A percentile compares a stretch with the other conserved stretches of the same genome.
phyloP scores from a whole-genome alignment of 305 asterid genomes.

The Fraxinus xanthoxyloides region DNA sequence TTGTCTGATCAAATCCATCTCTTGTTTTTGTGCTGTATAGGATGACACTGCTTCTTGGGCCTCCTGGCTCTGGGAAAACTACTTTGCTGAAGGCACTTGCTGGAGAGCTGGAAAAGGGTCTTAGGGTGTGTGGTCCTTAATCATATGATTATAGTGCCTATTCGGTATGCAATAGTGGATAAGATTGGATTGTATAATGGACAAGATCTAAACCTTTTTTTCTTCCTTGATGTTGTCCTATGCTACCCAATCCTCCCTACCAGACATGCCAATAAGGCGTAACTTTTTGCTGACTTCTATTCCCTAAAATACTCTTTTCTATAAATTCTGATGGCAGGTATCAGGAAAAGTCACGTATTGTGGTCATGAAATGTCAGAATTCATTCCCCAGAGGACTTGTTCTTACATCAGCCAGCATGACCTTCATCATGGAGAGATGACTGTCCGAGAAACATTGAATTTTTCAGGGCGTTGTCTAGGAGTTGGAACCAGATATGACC shows the following conservation, averaged over 20 bases:
- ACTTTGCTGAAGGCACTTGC: constrained; percentile 78
- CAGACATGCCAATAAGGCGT: neutral
- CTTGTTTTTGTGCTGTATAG: constrained; percentile 30
- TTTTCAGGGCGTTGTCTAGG: constrained; percentile 48
- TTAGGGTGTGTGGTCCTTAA: constrained; percentile 48
- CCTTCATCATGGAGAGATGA: constrained; percentile 46
- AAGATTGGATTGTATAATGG: neutral
- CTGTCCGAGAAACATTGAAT: constrained; percentile 42
- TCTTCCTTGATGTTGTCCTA: neutral
- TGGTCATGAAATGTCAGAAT: constrained; percentile 43
- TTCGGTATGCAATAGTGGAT: neutral
- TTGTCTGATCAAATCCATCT: neutral
- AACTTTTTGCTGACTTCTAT: neutral
- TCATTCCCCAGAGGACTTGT: constrained; percentile 68
- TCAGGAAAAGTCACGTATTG: constrained; percentile 51
- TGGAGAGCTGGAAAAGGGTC: constrained; percentile 64
- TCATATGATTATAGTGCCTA: neutral
- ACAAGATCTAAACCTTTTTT: neutral
- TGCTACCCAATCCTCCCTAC: neutral
- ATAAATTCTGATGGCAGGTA: constrained; percentile 36
- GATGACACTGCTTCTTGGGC: constrained; percentile 95
- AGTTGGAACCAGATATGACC: constrained; percentile 43
- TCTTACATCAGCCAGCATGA: constrained; percentile 65
- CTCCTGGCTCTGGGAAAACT: constrained; percentile 95
- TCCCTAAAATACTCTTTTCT: neutral